Base-by-base conservation (phyloP, 129 eudicot genomes). In the Centaurea solstitialis region DNA sequence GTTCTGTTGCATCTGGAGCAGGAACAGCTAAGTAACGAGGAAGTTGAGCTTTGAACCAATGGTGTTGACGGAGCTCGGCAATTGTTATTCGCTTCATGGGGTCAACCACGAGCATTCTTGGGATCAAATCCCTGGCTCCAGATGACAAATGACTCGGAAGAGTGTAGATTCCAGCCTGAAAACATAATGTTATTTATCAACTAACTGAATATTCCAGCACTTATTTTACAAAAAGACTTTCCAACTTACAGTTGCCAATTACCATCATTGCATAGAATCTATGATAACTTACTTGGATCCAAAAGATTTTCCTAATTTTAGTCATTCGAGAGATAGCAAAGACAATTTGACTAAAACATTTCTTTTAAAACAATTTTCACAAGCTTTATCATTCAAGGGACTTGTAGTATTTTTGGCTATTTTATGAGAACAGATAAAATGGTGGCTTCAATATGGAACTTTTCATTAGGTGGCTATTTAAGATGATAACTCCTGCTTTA, bases 141-240 rank as follows among this genome's bases (percentile, higher is more conserved):
- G 89, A 82, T 23, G 98, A 91, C 73, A 93, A 86, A 85, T 93
- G 96, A 65, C 96, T 93, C 13, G 98, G 98, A 83, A 93, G 96
- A 41, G 98, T 91, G 77, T 93, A 93, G 10, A 89, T 71, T 80
- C 98, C 98, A 74, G 88, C 84, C 98, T 93, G 76, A 74, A 26
- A 53, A 79, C 47, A 62, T 12, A 33, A 50, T 5, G 5, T 65
- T 15, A 65, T 37, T 20, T 20, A 24, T 20, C 10, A 38, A 81
- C 17, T 33, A 26, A 66, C 15, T 35, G 30, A 74, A 57, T 57
- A 57, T 57, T 17, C 22, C 22, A n/a, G 8, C 65, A 57, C 5
- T 53, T 53, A 18, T 8, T n/a, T 17, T 57, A 1, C 7, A 2
- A n/a, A 57, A 57, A 17, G 22, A 57, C 22, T 5, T 57, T 57